Base-by-base conservation (phyloP, 2,329 filamentous ascomycete genomes). In the Graphilbum ipis-grandicollis region DNA sequence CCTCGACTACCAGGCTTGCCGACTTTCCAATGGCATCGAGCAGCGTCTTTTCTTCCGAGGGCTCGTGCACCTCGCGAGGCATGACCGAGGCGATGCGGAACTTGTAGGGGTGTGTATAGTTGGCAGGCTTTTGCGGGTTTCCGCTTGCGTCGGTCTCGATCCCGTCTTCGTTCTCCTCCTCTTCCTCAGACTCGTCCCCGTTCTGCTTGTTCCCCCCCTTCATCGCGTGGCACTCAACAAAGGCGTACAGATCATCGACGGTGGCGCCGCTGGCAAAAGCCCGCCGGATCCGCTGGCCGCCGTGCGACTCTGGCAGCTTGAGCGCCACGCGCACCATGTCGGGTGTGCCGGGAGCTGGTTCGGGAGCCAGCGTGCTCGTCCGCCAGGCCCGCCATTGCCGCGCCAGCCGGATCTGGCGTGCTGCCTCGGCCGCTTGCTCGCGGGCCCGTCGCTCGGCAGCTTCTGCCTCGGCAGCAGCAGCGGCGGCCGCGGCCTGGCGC, bases 201-300 rank as follows among this genome's bases (percentile, higher is more conserved):
- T 5, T 52, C 15, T 53, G 55, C 23, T 59, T 52, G 7, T 22
- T 25, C 7, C 18, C 36, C 3, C 3, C 21, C 18, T 28, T 47
- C 6, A 79, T 47, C 36, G 83, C 75, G 52, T 85, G 78, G 57
- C 88, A 96, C 52, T 98, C 90, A 3, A 96, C 85, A 57, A 93
- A 94, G 0, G 88, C 90, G 55, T 96, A 96, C 6, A 98, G 59
- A 49, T 94, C 85, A 52, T 96, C 88, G 28, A 96, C 62, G 2
- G 69, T 65, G 0, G 80, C 72, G n/a, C 72, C 63, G 1, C 67
- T 62, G 0, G 63, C 55, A 52, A 98, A 96, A 18, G 35, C 37
- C 35, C 71, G 71, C 31, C 88, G 70, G 39, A 93, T 71, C 2
- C 93, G 70, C 31, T 86, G 68, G 34, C 83, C 79, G 5, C 71